phyloP scores from a whole-genome alignment of 257 asterid genomes.

The Cinchona pubescens region DNA sequence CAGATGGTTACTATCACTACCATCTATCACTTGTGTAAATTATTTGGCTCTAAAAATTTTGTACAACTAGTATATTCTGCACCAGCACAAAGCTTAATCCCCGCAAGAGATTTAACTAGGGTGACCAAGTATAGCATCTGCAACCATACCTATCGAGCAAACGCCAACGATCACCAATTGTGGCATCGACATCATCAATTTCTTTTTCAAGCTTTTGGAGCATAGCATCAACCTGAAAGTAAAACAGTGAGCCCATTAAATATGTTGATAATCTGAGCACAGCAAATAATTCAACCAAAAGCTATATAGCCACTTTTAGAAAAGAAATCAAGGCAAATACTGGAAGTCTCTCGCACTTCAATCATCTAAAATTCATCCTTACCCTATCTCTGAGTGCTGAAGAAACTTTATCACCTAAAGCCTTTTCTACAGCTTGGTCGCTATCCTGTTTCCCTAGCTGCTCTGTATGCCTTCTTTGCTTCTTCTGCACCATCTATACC shows the following conservation, averaged over 20 bases:
- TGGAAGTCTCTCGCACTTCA: not conserved
- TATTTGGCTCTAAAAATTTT: not conserved
- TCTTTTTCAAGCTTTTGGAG: slow-evolving; percentile 96
- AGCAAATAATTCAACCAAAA: slow-evolving; percentile 19
- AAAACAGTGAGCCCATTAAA: slow-evolving; percentile 25
- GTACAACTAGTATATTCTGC: not conserved
- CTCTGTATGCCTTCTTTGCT: slow-evolving; percentile 77
- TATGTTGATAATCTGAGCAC: slow-evolving; percentile 12
- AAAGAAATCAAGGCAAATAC: not conserved
- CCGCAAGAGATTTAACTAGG: not conserved
- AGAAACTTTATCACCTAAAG: slow-evolving; percentile 61
- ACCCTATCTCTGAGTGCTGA: slow-evolving; percentile 90
- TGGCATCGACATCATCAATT: slow-evolving; percentile 91
- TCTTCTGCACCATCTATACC: slow-evolving; percentile 67
- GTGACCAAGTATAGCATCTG: not conserved
- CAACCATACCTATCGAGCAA: slow-evolving; percentile 79
- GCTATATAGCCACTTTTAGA: slow-evolving; percentile 14
- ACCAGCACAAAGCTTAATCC: not conserved
- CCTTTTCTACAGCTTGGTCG: slow-evolving; percentile 55
- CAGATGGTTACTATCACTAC: slow-evolving; percentile 3
- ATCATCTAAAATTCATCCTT: slow-evolving; percentile 17
- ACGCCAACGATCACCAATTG: slow-evolving; percentile 90
- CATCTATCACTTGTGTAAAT: not conserved
- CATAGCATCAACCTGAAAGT: slow-evolving; percentile 86
- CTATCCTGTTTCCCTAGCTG: slow-evolving; percentile 81